Evolutionary conservation across 2,329 filamentous ascomycete species (phyloP).

Genomic region (Madurella mycetomatis): DNA sequence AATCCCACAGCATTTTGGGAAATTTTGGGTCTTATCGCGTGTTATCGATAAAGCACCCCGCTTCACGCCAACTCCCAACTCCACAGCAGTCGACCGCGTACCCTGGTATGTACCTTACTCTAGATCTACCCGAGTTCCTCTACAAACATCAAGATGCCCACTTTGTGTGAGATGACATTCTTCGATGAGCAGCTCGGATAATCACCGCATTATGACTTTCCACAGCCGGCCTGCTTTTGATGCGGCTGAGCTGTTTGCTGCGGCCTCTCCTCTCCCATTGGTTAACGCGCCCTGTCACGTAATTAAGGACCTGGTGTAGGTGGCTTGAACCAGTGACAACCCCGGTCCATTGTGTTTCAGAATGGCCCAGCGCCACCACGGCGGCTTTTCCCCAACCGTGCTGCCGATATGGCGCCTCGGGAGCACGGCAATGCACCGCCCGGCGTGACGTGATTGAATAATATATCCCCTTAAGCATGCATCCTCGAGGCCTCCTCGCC

Average conservation of each 20-base stretch:
- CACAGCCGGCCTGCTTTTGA: too few species aligned
- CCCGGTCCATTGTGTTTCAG: background rate
- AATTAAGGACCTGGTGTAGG: background rate
- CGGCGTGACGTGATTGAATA: background rate
- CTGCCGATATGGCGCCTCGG: background rate
- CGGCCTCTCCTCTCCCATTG: background rate
- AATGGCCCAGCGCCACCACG: background rate
- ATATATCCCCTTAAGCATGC: background rate
- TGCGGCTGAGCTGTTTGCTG: too few species aligned
- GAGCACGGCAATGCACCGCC: background rate
- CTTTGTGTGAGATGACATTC: too few species aligned
- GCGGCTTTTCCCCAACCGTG: background rate
- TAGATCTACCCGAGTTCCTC: background rate
- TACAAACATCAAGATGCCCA: too few species aligned
- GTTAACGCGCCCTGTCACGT: background rate
- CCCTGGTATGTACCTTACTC: too few species aligned
- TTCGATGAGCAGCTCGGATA: too few species aligned
- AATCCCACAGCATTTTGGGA: background rate
- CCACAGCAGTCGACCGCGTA: too few species aligned
- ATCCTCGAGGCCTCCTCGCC: background rate
- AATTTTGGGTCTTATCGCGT: conserved; percentile 18
- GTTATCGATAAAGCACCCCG: conserved; percentile 4
- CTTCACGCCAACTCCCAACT: background rate
- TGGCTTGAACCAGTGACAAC: background rate
- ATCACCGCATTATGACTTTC: too few species aligned